Conservation (phyloP, 306 rosid genomes). For the Sphenostylis stenocarpa region DNA sequence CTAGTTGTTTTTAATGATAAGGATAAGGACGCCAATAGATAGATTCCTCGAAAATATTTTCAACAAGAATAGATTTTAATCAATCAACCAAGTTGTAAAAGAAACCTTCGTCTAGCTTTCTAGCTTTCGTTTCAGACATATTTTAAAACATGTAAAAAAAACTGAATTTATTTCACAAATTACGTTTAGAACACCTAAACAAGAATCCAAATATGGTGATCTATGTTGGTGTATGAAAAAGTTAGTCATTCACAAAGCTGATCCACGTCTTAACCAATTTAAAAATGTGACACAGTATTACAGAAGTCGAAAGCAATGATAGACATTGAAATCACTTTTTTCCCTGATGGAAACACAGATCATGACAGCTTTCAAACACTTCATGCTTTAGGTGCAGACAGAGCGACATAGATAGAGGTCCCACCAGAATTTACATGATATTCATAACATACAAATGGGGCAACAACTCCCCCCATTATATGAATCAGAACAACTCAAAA, state of each 20-base stretch:
- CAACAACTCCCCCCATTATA: neutral
- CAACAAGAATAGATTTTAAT: no score
- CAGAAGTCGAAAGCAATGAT: neutral
- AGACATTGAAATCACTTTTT: constrained; percentile 4
- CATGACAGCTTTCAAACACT: constrained; percentile 33
- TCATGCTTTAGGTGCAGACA: constrained; percentile 26
- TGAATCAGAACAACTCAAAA: constrained; percentile 13
- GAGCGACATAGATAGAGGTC: constrained; percentile 32
- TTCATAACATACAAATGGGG: neutral
- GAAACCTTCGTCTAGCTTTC: no score
- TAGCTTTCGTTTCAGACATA: no score
- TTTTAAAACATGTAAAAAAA: no score
- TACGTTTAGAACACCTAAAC: no score
- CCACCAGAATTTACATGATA: constrained; percentile 30
- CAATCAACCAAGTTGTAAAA: no score
- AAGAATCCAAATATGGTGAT: no score
- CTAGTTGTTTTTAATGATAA: neutral
- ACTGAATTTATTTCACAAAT: no score
- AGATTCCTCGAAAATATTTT: neutral
- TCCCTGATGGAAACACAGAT: constrained; percentile 32
- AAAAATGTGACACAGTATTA: neutral
- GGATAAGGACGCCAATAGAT: neutral
- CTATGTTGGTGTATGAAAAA: neutral
- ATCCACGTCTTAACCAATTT: neutral
- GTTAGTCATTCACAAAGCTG: neutral